Conservation (phyloP, 139 green algal genomes). For the Haematococcus lacustris region DNA sequence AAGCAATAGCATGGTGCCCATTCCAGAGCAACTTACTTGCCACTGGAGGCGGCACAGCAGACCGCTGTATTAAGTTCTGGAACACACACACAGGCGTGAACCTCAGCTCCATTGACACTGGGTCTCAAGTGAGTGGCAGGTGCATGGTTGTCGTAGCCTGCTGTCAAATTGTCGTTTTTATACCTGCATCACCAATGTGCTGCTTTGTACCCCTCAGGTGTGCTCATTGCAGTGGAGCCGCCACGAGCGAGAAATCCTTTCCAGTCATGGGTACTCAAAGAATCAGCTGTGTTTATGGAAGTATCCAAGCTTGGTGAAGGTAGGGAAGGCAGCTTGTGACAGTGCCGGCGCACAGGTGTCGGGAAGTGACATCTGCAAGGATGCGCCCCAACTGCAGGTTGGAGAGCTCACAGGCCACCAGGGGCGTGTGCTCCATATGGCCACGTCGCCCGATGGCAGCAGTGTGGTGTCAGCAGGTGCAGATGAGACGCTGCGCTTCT, state of each 20-base stretch:
- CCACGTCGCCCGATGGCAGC: slow-evolving; percentile 84
- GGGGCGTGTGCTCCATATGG: slow-evolving; percentile 90
- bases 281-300: slow-evolving; percentile 93
- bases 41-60: slow-evolving; percentile 87
- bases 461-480: slow-evolving; percentile 81
- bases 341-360: background rate
- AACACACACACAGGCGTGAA: slow-evolving; percentile 81
- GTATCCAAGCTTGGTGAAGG: slow-evolving; percentile 77
- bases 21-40: slow-evolving; percentile 89
- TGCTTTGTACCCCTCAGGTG: slow-evolving; percentile 58
- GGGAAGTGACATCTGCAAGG: background rate
- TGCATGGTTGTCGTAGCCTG: background rate
- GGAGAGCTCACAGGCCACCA: slow-evolving; percentile 90
- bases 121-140: slow-evolving; percentile 71
- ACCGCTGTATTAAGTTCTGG: slow-evolving; percentile 96
- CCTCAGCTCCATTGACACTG: slow-evolving; percentile 86
- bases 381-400: slow-evolving; percentile 2
- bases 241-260: slow-evolving; percentile 95
- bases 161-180: background rate
- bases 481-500: slow-evolving; percentile 96
- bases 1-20: slow-evolving; percentile 80
- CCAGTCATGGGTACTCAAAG: slow-evolving; percentile 93
- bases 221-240: slow-evolving; percentile 94
- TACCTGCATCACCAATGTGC: no score
- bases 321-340: slow-evolving; percentile 16